phyloP scores from a whole-genome alignment of 2,329 filamentous ascomycete species.

The Paracoccidioides lutzii region DNA sequence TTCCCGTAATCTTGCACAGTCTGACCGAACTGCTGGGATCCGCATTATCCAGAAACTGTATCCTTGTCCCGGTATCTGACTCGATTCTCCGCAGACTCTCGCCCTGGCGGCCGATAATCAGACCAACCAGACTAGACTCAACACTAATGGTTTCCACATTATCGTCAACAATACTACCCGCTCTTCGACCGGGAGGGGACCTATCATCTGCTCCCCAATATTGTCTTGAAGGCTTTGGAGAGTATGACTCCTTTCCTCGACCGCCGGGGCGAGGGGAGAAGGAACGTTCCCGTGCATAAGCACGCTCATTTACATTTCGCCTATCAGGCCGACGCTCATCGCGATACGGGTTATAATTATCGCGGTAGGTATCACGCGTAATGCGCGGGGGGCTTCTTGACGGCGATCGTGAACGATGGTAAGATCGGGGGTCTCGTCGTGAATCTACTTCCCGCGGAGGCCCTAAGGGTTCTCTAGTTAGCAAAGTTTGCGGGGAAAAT shows the following conservation, averaged over 20 bases:
- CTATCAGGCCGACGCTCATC: slow-evolving; percentile 65
- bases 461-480: neutral
- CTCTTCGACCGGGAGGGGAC: slow-evolving; percentile 38
- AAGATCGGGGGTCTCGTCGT: slow-evolving; percentile 41
- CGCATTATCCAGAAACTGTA: slow-evolving; percentile 73
- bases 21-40: slow-evolving; percentile 59
- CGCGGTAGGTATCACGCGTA: slow-evolving; percentile 57
- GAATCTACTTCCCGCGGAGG: slow-evolving; percentile 14
- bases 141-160: slow-evolving; percentile 73
- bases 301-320: slow-evolving; percentile 37
- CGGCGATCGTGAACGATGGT: slow-evolving; percentile 41
- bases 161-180: slow-evolving; percentile 41
- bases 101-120: slow-evolving; percentile 82
- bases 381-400: slow-evolving; percentile 55
- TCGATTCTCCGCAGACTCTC: slow-evolving; percentile 82
- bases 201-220: slow-evolving; percentile 40
- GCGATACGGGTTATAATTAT: slow-evolving; percentile 69
- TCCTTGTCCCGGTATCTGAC: slow-evolving; percentile 64
- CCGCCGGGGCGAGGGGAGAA: slow-evolving; percentile 52
- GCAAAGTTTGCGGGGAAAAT: neutral
- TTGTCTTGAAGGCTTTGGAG: slow-evolving; percentile 43
- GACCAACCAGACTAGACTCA: slow-evolving; percentile 71
- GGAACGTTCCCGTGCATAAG: slow-evolving; percentile 55
- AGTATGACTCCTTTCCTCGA: slow-evolving; percentile 42
- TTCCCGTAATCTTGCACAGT: slow-evolving; percentile 75